Conservation (phyloP, 768 basidiomycete species). For the Clitopilus passeckerianus region DNA sequence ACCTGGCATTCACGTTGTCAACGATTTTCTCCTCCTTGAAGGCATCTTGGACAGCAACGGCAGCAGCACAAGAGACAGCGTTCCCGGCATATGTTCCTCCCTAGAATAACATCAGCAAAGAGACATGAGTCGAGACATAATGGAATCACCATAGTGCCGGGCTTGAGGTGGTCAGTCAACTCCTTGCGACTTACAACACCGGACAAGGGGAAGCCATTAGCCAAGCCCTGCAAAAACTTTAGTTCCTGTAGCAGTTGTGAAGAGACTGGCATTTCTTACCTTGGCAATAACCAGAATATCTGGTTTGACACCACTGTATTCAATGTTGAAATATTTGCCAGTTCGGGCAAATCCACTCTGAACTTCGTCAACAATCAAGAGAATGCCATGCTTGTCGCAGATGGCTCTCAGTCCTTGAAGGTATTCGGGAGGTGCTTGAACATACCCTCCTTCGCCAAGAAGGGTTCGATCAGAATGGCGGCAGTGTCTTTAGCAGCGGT, state of each 20-base stretch:
- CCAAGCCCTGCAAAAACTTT: conserved; percentile 50
- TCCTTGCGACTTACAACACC: conserved; percentile 79
- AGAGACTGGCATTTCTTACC: conserved; percentile 26
- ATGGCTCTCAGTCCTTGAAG: conserved; percentile 72
- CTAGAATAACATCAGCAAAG: conserved; percentile 22
- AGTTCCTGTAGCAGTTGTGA: neutral
- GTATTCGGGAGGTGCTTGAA: conserved; percentile 79
- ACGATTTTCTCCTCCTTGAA: conserved; percentile 80
- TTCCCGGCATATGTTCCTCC: conserved; percentile 93
- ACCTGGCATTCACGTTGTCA: conserved; percentile 74
- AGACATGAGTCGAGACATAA: neutral
- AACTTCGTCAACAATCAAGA: conserved; percentile 84
- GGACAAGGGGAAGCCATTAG: conserved; percentile 92
- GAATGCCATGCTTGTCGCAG: conserved; percentile 84
- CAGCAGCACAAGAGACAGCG: conserved; percentile 89
- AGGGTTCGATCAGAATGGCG: conserved; percentile 94
- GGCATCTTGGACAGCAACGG: conserved; percentile 71
- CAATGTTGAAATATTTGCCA: conserved; percentile 76
- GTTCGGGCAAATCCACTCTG: conserved; percentile 90
- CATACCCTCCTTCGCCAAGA: conserved; percentile 94
- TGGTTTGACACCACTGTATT: conserved; percentile 80
- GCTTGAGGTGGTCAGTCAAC: conserved; percentile 70
- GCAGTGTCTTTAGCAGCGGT: conserved; percentile 82
- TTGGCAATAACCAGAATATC: conserved; percentile 91
- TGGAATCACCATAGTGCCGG: conserved; percentile 69